A percentile compares a stretch with the other conserved stretches of the same genome.
phyloP scores from a whole-genome alignment of 2,329 filamentous ascomycete species.

The Epichloe festucae region DNA sequence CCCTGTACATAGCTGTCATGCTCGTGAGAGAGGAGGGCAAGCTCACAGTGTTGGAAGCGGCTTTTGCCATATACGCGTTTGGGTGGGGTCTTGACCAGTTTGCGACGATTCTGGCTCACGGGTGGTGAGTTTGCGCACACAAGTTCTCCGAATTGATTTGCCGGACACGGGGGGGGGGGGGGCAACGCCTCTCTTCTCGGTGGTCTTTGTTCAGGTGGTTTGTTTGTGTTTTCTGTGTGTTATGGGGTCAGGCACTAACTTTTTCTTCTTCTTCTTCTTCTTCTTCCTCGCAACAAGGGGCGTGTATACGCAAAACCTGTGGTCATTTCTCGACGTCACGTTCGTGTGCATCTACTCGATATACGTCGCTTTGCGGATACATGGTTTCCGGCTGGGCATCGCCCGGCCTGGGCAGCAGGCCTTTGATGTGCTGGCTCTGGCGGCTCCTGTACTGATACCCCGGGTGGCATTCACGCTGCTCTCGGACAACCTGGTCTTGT shows the following conservation, averaged over 20 bases:
- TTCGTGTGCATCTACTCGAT: constrained; percentile 59
- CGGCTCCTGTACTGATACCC: constrained; percentile 64
- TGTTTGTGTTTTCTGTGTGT: neutral
- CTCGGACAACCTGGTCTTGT: constrained; percentile 73
- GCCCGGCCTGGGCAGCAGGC: constrained; percentile 48
- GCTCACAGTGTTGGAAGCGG: constrained; percentile 45
- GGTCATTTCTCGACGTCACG: constrained; percentile 74
- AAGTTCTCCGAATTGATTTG: neutral
- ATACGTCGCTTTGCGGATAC: constrained; percentile 56
- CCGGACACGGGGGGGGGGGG: neutral
- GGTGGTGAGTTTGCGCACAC: constrained; percentile 31
- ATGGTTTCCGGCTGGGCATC: constrained; percentile 42
- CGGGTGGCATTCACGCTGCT: constrained; percentile 72
- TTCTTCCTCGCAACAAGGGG: constrained; percentile 33
- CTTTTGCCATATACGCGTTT: constrained; percentile 60
- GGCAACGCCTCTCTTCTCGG: too few species aligned
- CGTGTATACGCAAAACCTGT: constrained; percentile 78
- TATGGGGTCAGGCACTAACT: neutral
- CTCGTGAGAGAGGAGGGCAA: constrained; percentile 44
- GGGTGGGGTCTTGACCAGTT: constrained; percentile 73
- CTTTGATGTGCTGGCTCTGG: constrained; percentile 67
- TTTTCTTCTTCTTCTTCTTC: neutral
- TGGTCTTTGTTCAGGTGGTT: too few species aligned
- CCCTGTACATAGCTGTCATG: constrained; percentile 63
- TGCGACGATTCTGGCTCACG: constrained; percentile 63